phyloP scores from a whole-genome alignment of 768 basidiomycete genomes.

The Agaricus blazei region DNA sequence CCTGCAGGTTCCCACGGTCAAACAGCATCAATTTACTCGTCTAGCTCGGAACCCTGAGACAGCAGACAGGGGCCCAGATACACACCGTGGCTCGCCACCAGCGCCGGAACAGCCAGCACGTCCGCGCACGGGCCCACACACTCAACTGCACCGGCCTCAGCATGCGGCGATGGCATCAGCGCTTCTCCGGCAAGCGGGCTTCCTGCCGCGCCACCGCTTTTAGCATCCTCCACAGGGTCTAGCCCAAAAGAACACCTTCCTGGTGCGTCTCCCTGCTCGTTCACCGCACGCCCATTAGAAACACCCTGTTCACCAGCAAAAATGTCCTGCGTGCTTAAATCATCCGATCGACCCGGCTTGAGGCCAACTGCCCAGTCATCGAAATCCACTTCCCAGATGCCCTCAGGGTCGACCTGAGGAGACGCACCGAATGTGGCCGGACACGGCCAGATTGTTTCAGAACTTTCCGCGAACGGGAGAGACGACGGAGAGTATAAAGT shows the following conservation, averaged over 20 bases:
- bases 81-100: conserved; percentile 24
- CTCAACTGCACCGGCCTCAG: not conserved
- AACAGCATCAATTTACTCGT: too few species aligned
- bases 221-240: too few species aligned
- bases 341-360: not conserved
- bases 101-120: conserved; percentile 14
- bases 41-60: conserved; percentile 13
- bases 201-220: not conserved
- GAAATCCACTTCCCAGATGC: not conserved
- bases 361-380: not conserved
- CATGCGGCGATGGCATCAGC: not conserved
- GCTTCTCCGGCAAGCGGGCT: not conserved
- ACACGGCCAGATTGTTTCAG: not conserved
- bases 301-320: not conserved
- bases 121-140: not conserved
- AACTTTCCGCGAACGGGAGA: conserved; percentile 6
- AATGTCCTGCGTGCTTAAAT: too few species aligned
- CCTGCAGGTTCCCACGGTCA: conserved; percentile 19
- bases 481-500: not conserved
- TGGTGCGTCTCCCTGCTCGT: too few species aligned
- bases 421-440: not conserved
- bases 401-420: not conserved
- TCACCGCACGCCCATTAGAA: not conserved
- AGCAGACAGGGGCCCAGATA: conserved; percentile 30
- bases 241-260: too few species aligned